Conservation (phyloP, 139 green algal species). For the Chlorella vulgaris region DNA sequence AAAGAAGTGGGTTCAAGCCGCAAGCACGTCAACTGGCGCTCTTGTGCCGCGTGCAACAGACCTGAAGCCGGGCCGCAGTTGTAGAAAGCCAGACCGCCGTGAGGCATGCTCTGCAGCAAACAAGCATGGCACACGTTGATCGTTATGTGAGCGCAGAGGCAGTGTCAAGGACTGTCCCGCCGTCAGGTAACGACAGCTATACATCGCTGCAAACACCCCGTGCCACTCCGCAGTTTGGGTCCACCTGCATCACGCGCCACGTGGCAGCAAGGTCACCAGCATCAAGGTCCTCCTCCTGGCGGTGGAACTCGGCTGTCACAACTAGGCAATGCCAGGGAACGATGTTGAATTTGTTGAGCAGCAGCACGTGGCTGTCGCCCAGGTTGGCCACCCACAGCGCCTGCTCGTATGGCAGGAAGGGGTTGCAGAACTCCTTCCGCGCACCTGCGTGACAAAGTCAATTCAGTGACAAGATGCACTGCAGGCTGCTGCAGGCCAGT, state of each 20-base stretch:
- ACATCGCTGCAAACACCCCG: not conserved
- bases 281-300: conserved; percentile 70
- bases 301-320: conserved; percentile 75
- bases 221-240: not conserved
- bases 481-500: too few relatives aligned
- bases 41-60: too few relatives aligned
- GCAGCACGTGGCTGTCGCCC: conserved; percentile 49
- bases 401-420: conserved; percentile 83
- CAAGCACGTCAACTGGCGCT: not conserved
- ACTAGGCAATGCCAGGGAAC: conserved; percentile 65
- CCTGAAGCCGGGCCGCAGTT: conserved; percentile 77
- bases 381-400: conserved; percentile 76
- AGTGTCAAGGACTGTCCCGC: too few relatives aligned
- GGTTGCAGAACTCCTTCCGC: conserved; percentile 63
- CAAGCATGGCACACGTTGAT: not conserved
- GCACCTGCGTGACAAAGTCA: too few relatives aligned
- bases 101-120: conserved; percentile 56
- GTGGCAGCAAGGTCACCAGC: conserved; percentile 65
- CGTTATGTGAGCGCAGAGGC: not conserved
- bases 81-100: conserved; percentile 81
- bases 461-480: too few relatives aligned
- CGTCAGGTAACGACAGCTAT: too few relatives aligned
- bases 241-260: conserved; percentile 52
- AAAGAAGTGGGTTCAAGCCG: too few relatives aligned
- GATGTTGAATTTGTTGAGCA: conserved; percentile 59